A percentile compares a stretch with the other conserved stretches of the same genome.
Evolutionary conservation across 1,284 basidiomycete genomes (phyloP).

Genomic region (Mycosarcoma mackinlayi): DNA sequence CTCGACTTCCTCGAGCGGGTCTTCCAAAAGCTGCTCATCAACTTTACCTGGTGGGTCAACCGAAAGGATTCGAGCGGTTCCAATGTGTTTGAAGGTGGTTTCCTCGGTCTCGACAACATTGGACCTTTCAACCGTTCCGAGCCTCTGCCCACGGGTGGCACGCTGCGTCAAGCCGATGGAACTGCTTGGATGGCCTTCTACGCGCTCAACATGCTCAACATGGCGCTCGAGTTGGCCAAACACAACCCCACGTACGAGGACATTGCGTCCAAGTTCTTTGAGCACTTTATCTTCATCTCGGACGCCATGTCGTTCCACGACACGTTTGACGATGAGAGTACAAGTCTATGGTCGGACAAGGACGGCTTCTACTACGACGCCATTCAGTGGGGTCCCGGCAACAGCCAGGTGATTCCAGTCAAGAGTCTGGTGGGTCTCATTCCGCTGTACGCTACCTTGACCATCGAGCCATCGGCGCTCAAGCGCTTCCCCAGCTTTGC

Average conservation of each 20-base stretch:
- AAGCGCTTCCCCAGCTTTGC: slow-evolving; percentile 96
- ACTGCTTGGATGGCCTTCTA: slow-evolving; percentile 99
- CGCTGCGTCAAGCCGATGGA: slow-evolving; percentile 92
- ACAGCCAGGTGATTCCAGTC: slow-evolving; percentile 85
- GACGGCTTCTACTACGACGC: slow-evolving; percentile 99
- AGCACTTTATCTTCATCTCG: slow-evolving; percentile 71
- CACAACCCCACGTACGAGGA: slow-evolving; percentile 98
- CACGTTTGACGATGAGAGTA: slow-evolving; percentile 72
- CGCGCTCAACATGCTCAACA: slow-evolving; percentile 95
- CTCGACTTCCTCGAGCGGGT: slow-evolving; percentile 93
- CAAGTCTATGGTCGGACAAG: slow-evolving; percentile 91
- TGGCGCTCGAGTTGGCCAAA: slow-evolving; percentile 95
- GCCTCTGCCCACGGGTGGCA: slow-evolving; percentile 84
- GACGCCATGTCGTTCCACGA: slow-evolving; percentile 88
- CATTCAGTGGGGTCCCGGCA: slow-evolving; percentile 80
- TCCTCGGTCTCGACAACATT: slow-evolving; percentile 97
- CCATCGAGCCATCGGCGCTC: slow-evolving; percentile 87
- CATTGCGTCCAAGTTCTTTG: slow-evolving; percentile 98
- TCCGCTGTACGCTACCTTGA: slow-evolving; percentile 91
- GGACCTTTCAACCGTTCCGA: slow-evolving; percentile 98
- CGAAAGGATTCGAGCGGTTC: slow-evolving; percentile 93
- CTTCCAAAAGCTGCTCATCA: slow-evolving; percentile 95
- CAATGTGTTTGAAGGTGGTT: slow-evolving; percentile 97
- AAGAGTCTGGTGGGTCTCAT: slow-evolving; percentile 94
- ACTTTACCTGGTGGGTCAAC: slow-evolving; percentile 99